phyloP scores from a whole-genome alignment of 1,139 yeast species.

The Spathaspora jeffriesii region DNA sequence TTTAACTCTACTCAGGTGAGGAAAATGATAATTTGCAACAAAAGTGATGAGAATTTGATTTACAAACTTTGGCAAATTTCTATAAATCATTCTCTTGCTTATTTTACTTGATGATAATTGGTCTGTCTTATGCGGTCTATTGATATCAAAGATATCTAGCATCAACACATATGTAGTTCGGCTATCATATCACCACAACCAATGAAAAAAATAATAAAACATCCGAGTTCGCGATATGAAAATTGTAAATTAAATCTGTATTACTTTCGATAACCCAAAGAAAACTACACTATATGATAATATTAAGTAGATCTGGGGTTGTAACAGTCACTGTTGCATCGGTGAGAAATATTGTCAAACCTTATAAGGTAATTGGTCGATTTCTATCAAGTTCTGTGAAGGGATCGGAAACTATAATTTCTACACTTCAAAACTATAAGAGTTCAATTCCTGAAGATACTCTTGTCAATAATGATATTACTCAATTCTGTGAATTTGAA shows the following conservation, averaged over 20 bases:
- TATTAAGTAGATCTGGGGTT: neutral
- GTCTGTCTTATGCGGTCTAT: too few relatives aligned
- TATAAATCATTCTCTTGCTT: too few relatives aligned
- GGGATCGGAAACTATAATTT: constrained; percentile 8
- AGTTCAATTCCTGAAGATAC: constrained; percentile 30
- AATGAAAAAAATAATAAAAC: neutral
- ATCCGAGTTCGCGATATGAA: neutral
- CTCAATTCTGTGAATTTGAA: constrained; percentile 13
- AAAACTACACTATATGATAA: neutral
- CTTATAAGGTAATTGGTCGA: neutral
- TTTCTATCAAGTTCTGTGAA: neutral
- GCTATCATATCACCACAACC: too few relatives aligned
- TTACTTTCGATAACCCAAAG: neutral
- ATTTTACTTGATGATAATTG: too few relatives aligned
- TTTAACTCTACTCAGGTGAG: too few relatives aligned
- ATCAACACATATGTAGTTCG: too few relatives aligned
- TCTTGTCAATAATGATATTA: constrained; percentile 17
- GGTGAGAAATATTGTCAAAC: neutral
- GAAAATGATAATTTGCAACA: too few relatives aligned
- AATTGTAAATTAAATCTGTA: neutral
- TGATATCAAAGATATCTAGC: too few relatives aligned
- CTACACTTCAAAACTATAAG: constrained; percentile 12
- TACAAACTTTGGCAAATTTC: too few relatives aligned
- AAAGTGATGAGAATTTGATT: too few relatives aligned
- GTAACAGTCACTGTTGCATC: neutral